Evolutionary conservation across 306 rosid species (phyloP).

Genomic region (Adenanthera pavonina): DNA sequence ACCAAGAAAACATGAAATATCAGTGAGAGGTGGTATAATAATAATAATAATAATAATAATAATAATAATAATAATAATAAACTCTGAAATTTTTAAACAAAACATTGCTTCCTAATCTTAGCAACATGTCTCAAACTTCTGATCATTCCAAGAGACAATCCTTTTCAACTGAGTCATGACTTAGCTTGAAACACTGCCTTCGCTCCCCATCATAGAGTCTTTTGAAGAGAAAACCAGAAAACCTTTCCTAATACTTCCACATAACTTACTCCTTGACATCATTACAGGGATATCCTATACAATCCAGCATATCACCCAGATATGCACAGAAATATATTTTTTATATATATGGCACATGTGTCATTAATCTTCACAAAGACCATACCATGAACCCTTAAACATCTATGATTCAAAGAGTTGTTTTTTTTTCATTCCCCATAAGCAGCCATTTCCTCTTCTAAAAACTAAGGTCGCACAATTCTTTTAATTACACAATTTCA

Average conservation of each 20-base stretch:
- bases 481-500: neutral
- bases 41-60: neutral
- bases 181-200: neutral
- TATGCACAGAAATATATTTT: neutral
- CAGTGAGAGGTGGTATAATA: neutral
- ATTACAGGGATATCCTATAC: neutral
- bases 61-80: neutral
- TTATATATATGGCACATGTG: neutral
- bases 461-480: neutral
- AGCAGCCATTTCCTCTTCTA: neutral
- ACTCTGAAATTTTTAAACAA: neutral
- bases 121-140: neutral
- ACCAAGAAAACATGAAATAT: constrained; percentile 6
- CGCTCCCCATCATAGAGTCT: neutral
- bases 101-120: neutral
- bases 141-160: neutral
- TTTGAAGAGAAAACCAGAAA: neutral
- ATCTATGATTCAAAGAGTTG: neutral
- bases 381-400: neutral
- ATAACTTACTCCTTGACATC: neutral
- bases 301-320: neutral
- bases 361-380: constrained; percentile 5
- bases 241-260: neutral
- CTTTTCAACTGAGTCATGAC: neutral
- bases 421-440: neutral